Percentiles rank a stretch among this genome's conserved stretches.
Conservation (phyloP, 2,329 filamentous ascomycete genomes). For the Pseudopithomyces chartarum region DNA sequence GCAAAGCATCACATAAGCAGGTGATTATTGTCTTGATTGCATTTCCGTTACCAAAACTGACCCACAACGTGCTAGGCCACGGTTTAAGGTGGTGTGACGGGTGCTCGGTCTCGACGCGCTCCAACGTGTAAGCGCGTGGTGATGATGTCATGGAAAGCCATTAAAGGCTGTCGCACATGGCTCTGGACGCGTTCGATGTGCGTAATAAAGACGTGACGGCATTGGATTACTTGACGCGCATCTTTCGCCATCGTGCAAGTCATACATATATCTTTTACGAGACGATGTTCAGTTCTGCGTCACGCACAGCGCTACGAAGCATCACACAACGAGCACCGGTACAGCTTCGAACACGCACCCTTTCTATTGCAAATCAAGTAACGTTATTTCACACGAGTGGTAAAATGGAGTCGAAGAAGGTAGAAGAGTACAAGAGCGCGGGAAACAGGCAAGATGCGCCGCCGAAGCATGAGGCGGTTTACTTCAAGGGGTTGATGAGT, state of each 20-base stretch:
- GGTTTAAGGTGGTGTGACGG: background rate
- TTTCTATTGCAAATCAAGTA: constrained; percentile 8
- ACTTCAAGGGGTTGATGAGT: constrained; percentile 62
- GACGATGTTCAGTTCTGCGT: background rate
- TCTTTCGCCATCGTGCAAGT: background rate
- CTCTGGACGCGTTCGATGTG: constrained; percentile 3
- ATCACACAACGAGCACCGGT: constrained; percentile 9
- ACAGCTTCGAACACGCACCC: constrained; percentile 7
- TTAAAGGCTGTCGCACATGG: background rate
- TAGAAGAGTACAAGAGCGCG: constrained; percentile 29
- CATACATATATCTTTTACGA: background rate
- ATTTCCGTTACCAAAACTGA: background rate
- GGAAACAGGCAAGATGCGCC: constrained; percentile 35
- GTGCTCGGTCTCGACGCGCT: background rate
- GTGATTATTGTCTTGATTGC: constrained; percentile 6
- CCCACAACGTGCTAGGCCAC: background rate
- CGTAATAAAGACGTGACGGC: constrained; percentile 3
- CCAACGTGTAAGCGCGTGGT: background rate
- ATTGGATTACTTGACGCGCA: background rate
- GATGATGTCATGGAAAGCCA: constrained; percentile 3
- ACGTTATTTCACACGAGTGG: constrained; percentile 6
- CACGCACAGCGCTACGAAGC: constrained; percentile 21
- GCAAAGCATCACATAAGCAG: constrained; percentile 17
- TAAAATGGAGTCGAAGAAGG: constrained; percentile 16
- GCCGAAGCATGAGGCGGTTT: constrained; percentile 59